phyloP scores from a whole-genome alignment of 208 protist species.

The Acanthamoeba royreba region DNA sequence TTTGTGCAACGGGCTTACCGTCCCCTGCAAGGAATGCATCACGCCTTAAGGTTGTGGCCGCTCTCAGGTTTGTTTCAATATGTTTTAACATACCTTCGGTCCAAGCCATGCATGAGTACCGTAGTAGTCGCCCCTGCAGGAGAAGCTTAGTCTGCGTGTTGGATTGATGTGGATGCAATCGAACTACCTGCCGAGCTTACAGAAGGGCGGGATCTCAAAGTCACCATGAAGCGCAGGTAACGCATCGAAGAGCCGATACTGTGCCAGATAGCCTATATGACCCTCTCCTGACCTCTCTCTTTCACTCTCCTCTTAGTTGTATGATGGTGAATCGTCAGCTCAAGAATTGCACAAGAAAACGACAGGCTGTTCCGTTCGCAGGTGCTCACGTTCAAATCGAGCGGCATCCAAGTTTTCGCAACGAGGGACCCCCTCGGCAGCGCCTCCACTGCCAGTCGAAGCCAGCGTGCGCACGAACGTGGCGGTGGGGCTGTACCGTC shows the following conservation, averaged over 20 bases:
- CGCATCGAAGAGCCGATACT: not conserved
- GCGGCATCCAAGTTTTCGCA: not conserved
- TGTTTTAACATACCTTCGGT: not conserved
- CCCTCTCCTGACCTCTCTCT: not conserved
- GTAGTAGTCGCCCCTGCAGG: conserved; percentile 22
- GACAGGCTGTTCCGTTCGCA: not conserved
- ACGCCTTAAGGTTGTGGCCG: too few species aligned
- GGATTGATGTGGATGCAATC: not conserved
- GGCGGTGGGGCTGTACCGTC: too few species aligned
- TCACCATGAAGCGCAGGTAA: not conserved
- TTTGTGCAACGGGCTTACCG: not conserved
- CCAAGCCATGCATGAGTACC: not conserved
- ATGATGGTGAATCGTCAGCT: not conserved
- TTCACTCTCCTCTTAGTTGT: not conserved
- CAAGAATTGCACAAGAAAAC: not conserved
- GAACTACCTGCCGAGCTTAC: not conserved
- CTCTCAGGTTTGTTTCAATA: too few species aligned
- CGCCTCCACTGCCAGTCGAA: too few species aligned
- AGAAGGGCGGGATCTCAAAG: not conserved
- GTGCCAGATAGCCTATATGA: not conserved
- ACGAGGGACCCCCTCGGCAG: too few species aligned
- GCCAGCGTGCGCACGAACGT: too few species aligned
- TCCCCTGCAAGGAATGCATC: not conserved
- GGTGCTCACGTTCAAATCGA: not conserved
- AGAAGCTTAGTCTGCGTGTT: not conserved